Evolutionary conservation across 805 yeast genomes (phyloP).

Genomic region (Wickerhamiella azyma): DNA sequence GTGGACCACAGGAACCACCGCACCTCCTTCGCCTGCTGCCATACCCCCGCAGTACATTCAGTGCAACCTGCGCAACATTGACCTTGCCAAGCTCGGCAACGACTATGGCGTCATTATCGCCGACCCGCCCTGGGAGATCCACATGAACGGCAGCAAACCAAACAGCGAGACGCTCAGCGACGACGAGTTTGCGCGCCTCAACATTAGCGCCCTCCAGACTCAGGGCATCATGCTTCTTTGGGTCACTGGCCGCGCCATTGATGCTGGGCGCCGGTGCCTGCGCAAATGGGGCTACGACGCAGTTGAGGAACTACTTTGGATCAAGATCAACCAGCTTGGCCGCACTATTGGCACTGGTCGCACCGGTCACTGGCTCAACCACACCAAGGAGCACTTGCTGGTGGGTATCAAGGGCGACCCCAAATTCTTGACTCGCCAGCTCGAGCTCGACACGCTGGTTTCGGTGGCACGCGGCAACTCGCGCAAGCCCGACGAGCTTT

Average conservation of each 20-base stretch:
- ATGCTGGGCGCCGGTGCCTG: slow-evolving; percentile 67
- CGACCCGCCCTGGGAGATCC: slow-evolving; percentile 96
- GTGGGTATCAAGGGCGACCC: slow-evolving; percentile 80
- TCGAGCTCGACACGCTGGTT: slow-evolving; percentile 67
- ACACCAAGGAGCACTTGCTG: slow-evolving; percentile 79
- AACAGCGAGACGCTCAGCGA: slow-evolving; percentile 35
- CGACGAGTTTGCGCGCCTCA: slow-evolving; percentile 52
- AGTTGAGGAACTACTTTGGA: slow-evolving; percentile 76
- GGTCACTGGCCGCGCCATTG: slow-evolving; percentile 94
- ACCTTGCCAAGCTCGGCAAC: slow-evolving; percentile 59
- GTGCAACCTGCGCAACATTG: slow-evolving; percentile 66
- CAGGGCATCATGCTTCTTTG: slow-evolving; percentile 77
- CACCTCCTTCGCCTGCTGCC: not conserved
- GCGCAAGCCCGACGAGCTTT: slow-evolving; percentile 82
- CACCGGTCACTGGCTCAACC: slow-evolving; percentile 95
- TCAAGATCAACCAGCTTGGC: slow-evolving; percentile 74
- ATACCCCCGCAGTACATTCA: slow-evolving; percentile 72
- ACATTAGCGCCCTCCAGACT: slow-evolving; percentile 56
- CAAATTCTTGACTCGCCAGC: slow-evolving; percentile 46
- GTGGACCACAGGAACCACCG: not conserved
- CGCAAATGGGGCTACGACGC: slow-evolving; percentile 70
- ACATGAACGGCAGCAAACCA: slow-evolving; percentile 41
- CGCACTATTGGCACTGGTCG: slow-evolving; percentile 89
- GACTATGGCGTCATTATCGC: slow-evolving; percentile 68
- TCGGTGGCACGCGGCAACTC: slow-evolving; percentile 79